A percentile compares a stretch with the other conserved stretches of the same genome.
Evolutionary conservation across 345 rosid genomes (phyloP).

Genomic region (Lepidium africanum): DNA sequence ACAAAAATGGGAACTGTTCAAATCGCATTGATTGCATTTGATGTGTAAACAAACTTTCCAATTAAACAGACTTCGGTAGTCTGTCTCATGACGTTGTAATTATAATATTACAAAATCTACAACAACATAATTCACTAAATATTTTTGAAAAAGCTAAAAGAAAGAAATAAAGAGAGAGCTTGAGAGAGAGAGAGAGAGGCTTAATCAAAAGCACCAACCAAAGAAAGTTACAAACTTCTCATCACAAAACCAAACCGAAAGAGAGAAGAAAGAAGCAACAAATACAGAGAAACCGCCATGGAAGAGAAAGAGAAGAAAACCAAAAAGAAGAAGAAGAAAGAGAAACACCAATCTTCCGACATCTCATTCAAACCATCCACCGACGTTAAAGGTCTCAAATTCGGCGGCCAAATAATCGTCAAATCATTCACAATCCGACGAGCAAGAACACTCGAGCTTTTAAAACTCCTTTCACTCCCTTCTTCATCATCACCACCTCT

Average conservation of each 20-base stretch:
- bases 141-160: not conserved
- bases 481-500: conserved; percentile 41
- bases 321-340: conserved; percentile 64
- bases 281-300: conserved; percentile 32
- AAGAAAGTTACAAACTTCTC: conserved; percentile 15
- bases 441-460: conserved; percentile 73
- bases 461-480: conserved; percentile 69
- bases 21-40: conserved; percentile 10
- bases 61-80: conserved; percentile 8
- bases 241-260: not conserved
- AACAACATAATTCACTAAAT: not conserved
- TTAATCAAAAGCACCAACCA: conserved; percentile 19
- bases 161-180: not conserved
- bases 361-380: conserved; percentile 65
- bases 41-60: conserved; percentile 17
- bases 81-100: conserved; percentile 1
- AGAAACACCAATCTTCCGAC: conserved; percentile 54
- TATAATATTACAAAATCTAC: conserved; percentile 6
- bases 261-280: not conserved
- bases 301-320: conserved; percentile 51
- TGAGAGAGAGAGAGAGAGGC: not conserved
- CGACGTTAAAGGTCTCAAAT: conserved; percentile 81
- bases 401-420: conserved; percentile 85
- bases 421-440: conserved; percentile 91
- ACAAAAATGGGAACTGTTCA: not conserved